Conservation (phyloP, 2,329 filamentous ascomycete genomes). For the Calonectria leucothoes region DNA sequence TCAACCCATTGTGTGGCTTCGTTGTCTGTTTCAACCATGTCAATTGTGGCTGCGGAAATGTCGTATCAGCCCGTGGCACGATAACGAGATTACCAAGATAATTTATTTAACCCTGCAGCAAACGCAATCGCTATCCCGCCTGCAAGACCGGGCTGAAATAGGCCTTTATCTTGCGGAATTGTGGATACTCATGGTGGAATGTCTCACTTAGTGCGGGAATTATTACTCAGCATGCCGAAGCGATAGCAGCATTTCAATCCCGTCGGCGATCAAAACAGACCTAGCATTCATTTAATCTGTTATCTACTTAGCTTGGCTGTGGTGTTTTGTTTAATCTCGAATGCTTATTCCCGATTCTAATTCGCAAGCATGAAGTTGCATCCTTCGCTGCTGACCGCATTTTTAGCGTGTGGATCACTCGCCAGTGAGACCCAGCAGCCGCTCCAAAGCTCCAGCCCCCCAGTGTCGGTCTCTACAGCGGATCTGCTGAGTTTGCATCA, state of each 20-base stretch:
- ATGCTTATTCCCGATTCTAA: background rate
- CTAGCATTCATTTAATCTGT: no score
- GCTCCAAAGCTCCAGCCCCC: background rate
- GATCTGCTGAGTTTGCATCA: background rate
- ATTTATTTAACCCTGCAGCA: no score
- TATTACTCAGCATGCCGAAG: background rate
- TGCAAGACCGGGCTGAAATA: background rate
- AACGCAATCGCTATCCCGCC: background rate
- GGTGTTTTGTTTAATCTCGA: background rate
- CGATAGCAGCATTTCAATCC: background rate
- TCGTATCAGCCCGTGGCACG: background rate
- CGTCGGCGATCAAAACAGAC: background rate
- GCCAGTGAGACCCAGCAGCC: background rate
- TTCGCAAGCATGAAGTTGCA: background rate
- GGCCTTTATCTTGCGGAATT: background rate
- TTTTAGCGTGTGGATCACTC: background rate
- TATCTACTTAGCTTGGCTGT: background rate
- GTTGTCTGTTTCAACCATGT: no score
- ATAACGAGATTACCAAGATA: background rate
- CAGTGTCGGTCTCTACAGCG: background rate
- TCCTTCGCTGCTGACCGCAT: background rate
- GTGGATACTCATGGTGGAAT: slow-evolving; percentile 1
- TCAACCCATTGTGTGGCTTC: no score
- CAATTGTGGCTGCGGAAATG: no score
- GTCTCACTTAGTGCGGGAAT: background rate